Evolutionary conservation across 208 protist species (phyloP).

Genomic region (Herpetomonas samuelpessoai): DNA sequence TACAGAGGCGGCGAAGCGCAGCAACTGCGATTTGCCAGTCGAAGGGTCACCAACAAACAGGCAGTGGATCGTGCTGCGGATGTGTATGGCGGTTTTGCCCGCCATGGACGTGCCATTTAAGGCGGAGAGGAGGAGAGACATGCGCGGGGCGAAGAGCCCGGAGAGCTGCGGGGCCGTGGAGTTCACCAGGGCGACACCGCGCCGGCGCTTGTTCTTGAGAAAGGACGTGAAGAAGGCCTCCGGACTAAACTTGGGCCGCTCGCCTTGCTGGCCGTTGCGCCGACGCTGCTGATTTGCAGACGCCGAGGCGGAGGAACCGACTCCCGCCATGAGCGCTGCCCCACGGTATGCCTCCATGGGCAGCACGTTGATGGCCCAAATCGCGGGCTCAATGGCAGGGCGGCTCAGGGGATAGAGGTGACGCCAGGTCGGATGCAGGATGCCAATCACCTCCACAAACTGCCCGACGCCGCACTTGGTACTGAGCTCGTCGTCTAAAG

Average conservation of each 20-base stretch:
- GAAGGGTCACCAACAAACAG: slow-evolving; percentile 99
- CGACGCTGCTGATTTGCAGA: slow-evolving; percentile 16
- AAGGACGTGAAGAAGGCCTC: slow-evolving; percentile 76
- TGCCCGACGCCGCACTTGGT: slow-evolving; percentile 80
- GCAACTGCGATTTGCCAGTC: slow-evolving; percentile 95
- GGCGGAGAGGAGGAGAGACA: slow-evolving; percentile 73
- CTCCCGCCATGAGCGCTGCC: slow-evolving; percentile 20
- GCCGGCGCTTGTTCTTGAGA: slow-evolving; percentile 33
- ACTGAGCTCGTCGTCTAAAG: slow-evolving; percentile 81
- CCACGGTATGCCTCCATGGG: slow-evolving; percentile 79
- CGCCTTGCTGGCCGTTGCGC: slow-evolving; percentile 13
- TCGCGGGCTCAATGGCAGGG: slow-evolving; percentile 72
- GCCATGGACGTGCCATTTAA: slow-evolving; percentile 60
- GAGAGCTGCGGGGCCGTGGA: slow-evolving; percentile 75
- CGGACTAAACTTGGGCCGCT: slow-evolving; percentile 63
- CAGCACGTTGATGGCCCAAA: slow-evolving; percentile 77
- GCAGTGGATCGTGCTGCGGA: slow-evolving; percentile 95
- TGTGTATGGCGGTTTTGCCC: slow-evolving; percentile 65
- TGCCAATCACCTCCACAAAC: slow-evolving; percentile 80
- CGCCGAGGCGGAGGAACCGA: slow-evolving; percentile 11
- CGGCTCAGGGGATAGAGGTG: slow-evolving; percentile 54
- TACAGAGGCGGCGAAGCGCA: slow-evolving; percentile 78
- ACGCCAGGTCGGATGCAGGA: slow-evolving; percentile 73
- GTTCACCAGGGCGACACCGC: slow-evolving; percentile 47
- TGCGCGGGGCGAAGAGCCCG: slow-evolving; percentile 77